Conservation (phyloP, 1,284 basidiomycete species). For the Ceraceosorus bombacis region DNA sequence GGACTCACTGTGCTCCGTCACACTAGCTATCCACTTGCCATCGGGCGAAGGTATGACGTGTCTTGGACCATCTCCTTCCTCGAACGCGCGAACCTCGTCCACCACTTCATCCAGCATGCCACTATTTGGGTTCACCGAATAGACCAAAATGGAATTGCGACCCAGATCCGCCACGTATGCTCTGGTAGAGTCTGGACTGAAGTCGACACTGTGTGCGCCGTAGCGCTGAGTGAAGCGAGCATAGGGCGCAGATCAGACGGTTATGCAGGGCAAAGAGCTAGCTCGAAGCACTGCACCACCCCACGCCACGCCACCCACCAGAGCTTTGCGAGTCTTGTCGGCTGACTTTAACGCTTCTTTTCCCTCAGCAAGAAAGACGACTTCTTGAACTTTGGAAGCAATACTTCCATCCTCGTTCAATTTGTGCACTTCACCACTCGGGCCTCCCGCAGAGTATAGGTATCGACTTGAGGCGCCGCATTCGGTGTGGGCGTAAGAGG, state of each 20-base stretch:
- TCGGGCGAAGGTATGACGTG: conserved; percentile 34
- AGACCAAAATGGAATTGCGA: conserved; percentile 33
- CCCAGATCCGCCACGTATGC: conserved; percentile 41
- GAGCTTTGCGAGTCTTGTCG: conserved; percentile 30
- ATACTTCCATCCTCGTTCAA: conserved; percentile 23
- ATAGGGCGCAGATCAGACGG: neutral
- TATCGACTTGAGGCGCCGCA: conserved; percentile 10
- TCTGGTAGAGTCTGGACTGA: conserved; percentile 11
- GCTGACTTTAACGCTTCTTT: conserved; percentile 16
- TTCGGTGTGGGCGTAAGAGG: conserved; percentile 21
- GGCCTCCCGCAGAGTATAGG: conserved; percentile 36
- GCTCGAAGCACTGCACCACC: neutral
- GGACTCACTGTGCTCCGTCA: conserved; percentile 33
- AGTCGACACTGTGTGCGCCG: conserved; percentile 34
- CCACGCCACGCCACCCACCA: conserved; percentile 1
- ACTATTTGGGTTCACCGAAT: conserved; percentile 10
- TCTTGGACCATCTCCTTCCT: conserved; percentile 33
- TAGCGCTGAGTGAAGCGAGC: conserved; percentile 12
- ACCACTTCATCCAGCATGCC: conserved; percentile 16
- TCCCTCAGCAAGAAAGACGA: conserved; percentile 27
- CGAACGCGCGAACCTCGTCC: conserved; percentile 14
- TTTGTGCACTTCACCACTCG: conserved; percentile 36
- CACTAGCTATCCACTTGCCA: conserved; percentile 25
- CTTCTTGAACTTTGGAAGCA: conserved; percentile 18
- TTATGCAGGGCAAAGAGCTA: neutral